Conservation (phyloP, 2,329 filamentous ascomycete genomes). For the Pseudogymnoascus sp. region DNA sequence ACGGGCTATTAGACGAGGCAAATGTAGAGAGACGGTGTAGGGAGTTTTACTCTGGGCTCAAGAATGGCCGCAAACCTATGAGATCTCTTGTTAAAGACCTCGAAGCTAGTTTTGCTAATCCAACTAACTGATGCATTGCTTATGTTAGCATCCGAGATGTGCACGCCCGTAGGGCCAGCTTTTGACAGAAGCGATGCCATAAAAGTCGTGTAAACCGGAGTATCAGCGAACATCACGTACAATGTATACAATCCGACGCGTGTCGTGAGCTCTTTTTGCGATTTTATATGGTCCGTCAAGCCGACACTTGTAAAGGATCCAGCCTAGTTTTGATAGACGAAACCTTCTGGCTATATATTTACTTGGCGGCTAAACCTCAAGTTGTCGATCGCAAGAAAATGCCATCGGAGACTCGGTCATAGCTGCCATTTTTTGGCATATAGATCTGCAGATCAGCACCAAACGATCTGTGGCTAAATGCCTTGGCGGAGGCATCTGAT, state of each 20-base stretch:
- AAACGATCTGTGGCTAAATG: not conserved
- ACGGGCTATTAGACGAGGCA: not conserved
- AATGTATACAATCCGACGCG: not conserved
- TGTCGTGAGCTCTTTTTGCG: not conserved
- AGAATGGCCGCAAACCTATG: not conserved
- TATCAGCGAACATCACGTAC: too few species aligned
- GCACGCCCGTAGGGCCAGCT: too few species aligned
- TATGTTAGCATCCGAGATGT: not conserved
- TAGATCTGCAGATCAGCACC: not conserved
- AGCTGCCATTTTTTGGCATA: not conserved
- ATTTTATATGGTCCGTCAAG: not conserved
- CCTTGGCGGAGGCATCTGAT: slow-evolving; percentile 1
- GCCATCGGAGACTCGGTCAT: not conserved
- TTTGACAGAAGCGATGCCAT: not conserved
- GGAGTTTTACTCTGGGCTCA: not conserved
- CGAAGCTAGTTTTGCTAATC: not conserved
- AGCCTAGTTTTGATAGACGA: not conserved
- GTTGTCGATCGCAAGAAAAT: not conserved
- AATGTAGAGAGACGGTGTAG: not conserved
- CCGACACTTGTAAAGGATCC: not conserved
- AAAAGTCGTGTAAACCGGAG: too few species aligned
- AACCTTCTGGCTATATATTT: not conserved
- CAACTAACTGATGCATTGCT: not conserved
- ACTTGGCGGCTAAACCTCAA: not conserved
- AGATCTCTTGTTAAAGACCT: not conserved